Conservation (phyloP, 768 basidiomycete genomes). For the Auriscalpium orientale region DNA sequence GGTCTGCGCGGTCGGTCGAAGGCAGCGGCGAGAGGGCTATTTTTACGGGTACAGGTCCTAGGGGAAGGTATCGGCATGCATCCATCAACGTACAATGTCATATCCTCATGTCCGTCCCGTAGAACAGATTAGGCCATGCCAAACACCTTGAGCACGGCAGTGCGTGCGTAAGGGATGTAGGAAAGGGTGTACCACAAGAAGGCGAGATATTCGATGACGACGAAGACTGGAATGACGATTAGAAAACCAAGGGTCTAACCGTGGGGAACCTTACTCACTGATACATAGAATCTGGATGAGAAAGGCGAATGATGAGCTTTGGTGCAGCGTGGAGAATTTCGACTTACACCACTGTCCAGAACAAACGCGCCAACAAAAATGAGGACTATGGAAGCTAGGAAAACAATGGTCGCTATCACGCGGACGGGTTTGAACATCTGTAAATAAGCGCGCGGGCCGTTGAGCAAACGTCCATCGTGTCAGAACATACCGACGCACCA, state of each 20-base stretch:
- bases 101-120: neutral
- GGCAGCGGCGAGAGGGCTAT: neutral
- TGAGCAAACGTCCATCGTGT: neutral
- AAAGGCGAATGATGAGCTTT: neutral
- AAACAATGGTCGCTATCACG: constrained; percentile 68
- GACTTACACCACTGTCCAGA: constrained; percentile 52
- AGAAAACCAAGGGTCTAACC: neutral
- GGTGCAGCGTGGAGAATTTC: neutral
- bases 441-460: neutral
- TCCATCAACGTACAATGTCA: no score
- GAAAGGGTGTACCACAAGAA: constrained; percentile 85
- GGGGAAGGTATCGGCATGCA: neutral
- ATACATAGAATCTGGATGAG: constrained; percentile 55
- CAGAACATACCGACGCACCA: constrained; percentile 37
- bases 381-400: constrained; percentile 72
- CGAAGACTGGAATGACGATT: constrained; percentile 54
- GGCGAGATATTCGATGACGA: constrained; percentile 85
- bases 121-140: constrained; percentile 28
- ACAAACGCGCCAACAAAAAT: constrained; percentile 87
- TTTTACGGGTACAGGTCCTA: neutral
- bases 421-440: constrained; percentile 97
- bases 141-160: constrained; percentile 60
- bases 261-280: constrained; percentile 34
- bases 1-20: no score
- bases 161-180: constrained; percentile 88